phyloP scores from a whole-genome alignment of 352 stramenopile species.

The Phytophthora sojae region DNA sequence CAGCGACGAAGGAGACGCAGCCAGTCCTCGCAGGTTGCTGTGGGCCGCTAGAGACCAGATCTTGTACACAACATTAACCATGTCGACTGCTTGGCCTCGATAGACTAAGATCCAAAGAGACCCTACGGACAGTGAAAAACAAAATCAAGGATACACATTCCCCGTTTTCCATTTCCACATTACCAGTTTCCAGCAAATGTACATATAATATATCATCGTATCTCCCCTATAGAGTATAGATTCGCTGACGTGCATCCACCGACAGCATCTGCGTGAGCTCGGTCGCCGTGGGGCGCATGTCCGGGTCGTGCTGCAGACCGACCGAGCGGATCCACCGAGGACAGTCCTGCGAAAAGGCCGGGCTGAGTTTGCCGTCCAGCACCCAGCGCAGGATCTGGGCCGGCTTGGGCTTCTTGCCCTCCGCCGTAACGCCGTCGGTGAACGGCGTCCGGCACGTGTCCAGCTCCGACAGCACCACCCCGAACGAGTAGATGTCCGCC shows the following conservation, averaged over 20 bases:
- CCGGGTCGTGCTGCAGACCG: slow-evolving; percentile 20
- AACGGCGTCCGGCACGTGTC: slow-evolving; percentile 44
- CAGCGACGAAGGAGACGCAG: slow-evolving; percentile 9
- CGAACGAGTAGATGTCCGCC: slow-evolving; percentile 79
- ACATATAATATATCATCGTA: too few species aligned
- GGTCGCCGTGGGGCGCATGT: slow-evolving; percentile 15
- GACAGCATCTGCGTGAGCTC: slow-evolving; percentile 23
- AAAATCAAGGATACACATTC: too few species aligned
- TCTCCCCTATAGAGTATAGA: slow-evolving; percentile 20
- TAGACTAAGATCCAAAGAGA: too few species aligned
- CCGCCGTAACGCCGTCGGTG: slow-evolving; percentile 22
- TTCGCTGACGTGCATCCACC: slow-evolving; percentile 16
- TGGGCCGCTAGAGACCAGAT: too few species aligned
- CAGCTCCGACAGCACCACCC: slow-evolving; percentile 54
- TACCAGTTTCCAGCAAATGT: too few species aligned
- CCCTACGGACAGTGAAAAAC: too few species aligned
- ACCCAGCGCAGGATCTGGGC: slow-evolving; percentile 56
- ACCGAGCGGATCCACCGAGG: slow-evolving; percentile 39
- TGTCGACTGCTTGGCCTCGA: too few species aligned
- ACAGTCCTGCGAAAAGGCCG: slow-evolving; percentile 48
- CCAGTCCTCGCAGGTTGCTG: slow-evolving; percentile 8
- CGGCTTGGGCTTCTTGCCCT: slow-evolving; percentile 35
- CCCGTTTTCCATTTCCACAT: too few species aligned
- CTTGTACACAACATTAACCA: too few species aligned
- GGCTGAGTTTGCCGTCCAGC: slow-evolving; percentile 49